Base-by-base conservation (phyloP, 2,329 filamentous ascomycete genomes). In the Colletotrichum theobromicola region DNA sequence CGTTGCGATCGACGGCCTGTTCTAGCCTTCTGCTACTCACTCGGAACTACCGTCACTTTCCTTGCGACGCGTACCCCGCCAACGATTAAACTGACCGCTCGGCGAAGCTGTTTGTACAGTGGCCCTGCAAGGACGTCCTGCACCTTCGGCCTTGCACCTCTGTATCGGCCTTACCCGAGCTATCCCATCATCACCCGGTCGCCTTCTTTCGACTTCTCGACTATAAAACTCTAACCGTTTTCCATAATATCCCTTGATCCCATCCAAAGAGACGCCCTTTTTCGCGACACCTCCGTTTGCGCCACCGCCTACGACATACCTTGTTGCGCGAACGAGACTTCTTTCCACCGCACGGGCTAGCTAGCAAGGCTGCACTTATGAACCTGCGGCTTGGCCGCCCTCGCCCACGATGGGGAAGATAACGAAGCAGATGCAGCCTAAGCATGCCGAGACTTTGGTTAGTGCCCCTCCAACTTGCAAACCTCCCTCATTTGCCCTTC, bases 401-500 rank as follows among this genome's bases (percentile, higher is more conserved):
- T 83, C 81, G 82, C 81, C 82, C 88, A 91, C 79, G 80, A 93
- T 93, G 92, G 92, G 90, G 81, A 93, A 91, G 85, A 93, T 93
- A 80, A 91, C 88, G 73, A 93, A 93, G 86, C 85, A 87, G 78
- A 91, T 93, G 86, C 91, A 92, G 84, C 82, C 88, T 75, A 93
- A 93, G 86, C 92, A 93, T 82, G 88, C 87, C 85, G 92, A 93
- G 84, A 93, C 90, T 34, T 81, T 93, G 88, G 92, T 93, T 86
- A 83, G 89, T 83, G 75, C 69, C 50, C 35, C 57, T 55, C 24
- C 21, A 42, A 55, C 35, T n/a, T 57, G 34, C 21, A 37, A 26
- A 64, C 30, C 57, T 53, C 60, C 50, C 55, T 72, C 60, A 35
- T n/a, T 10, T 53, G n/a, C 21, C 58, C 35, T 28, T 50, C 34